Evolutionary conservation across 2,329 filamentous ascomycete species (phyloP).

Genomic region (Trichoderma aggressivum): DNA sequence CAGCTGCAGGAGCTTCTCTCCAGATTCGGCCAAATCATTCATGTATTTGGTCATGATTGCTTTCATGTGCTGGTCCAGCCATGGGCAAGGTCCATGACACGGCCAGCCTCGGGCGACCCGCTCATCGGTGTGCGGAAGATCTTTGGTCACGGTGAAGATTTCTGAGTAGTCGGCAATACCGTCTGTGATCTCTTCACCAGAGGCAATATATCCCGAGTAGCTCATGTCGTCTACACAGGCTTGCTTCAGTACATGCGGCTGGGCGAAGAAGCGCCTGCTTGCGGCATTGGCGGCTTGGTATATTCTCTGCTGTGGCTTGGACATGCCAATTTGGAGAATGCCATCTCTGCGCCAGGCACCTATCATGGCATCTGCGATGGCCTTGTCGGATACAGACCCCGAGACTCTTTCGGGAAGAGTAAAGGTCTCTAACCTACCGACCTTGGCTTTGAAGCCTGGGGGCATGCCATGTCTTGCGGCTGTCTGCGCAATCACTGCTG

Average conservation of each 20-base stretch:
- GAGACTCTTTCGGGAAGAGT: conserved; percentile 38
- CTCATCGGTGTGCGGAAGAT: conserved; percentile 37
- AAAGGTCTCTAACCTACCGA: conserved; percentile 40
- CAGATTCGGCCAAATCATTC: conserved; percentile 38
- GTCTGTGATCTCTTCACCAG: conserved; percentile 46
- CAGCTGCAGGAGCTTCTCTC: conserved; percentile 45
- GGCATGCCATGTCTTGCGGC: conserved; percentile 24
- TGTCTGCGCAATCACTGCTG: not conserved
- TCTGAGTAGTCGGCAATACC: conserved; percentile 51
- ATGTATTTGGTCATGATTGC: conserved; percentile 40
- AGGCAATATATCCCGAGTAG: conserved; percentile 49
- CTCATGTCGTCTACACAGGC: conserved; percentile 43
- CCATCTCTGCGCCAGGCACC: conserved; percentile 43
- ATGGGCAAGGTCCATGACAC: conserved; percentile 48
- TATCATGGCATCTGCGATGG: conserved; percentile 40
- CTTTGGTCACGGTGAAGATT: conserved; percentile 52
- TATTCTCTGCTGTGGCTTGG: conserved; percentile 31
- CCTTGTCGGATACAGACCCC: conserved; percentile 32
- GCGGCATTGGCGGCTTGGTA: conserved; percentile 37
- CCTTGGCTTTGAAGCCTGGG: conserved; percentile 26
- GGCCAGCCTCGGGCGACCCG: conserved; percentile 44
- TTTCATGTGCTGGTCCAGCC: conserved; percentile 43
- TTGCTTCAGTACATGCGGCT: conserved; percentile 37
- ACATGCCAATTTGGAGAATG: conserved; percentile 46
- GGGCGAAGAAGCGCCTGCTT: conserved; percentile 40